Conservation (phyloP, 768 basidiomycete species). For the Antrodiella citrinella region DNA sequence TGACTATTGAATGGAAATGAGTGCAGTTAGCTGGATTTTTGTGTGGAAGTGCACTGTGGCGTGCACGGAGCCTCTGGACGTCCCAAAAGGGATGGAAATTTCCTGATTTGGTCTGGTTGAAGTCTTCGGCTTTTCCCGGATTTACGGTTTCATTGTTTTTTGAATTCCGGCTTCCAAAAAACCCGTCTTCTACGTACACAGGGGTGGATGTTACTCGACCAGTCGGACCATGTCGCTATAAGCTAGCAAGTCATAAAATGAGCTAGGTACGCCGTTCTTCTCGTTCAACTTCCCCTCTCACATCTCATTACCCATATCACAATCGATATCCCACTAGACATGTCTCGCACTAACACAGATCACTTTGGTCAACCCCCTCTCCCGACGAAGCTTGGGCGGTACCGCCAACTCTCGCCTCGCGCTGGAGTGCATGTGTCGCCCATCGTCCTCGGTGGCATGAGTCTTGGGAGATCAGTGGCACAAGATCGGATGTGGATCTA, state of each 20-base stretch:
- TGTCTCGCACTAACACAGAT: not conserved
- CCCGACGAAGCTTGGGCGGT: constrained; percentile 18
- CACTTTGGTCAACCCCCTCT: constrained; percentile 4
- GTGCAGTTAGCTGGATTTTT: too few species aligned
- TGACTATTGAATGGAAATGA: too few species aligned
- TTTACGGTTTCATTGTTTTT: not conserved
- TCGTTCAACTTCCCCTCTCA: not conserved
- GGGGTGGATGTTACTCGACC: not conserved
- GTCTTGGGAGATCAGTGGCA: constrained; percentile 30
- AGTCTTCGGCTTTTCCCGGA: not conserved
- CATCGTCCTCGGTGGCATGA: constrained; percentile 29
- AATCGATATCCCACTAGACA: not conserved
- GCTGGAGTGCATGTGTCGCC: constrained; percentile 30
- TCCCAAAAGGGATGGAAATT: not conserved
- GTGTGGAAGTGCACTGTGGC: too few species aligned
- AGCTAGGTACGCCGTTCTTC: not conserved
- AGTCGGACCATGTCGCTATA: not conserved
- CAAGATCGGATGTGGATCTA: constrained; percentile 24
- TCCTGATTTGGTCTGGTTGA: not conserved
- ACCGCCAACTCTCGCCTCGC: constrained; percentile 24
- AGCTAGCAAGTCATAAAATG: too few species aligned
- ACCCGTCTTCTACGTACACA: not conserved
- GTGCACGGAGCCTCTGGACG: not conserved
- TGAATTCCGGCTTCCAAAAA: not conserved
- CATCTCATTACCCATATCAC: not conserved